Base-by-base conservation (phyloP, 345 rosid species). In the Salix udensis region DNA sequence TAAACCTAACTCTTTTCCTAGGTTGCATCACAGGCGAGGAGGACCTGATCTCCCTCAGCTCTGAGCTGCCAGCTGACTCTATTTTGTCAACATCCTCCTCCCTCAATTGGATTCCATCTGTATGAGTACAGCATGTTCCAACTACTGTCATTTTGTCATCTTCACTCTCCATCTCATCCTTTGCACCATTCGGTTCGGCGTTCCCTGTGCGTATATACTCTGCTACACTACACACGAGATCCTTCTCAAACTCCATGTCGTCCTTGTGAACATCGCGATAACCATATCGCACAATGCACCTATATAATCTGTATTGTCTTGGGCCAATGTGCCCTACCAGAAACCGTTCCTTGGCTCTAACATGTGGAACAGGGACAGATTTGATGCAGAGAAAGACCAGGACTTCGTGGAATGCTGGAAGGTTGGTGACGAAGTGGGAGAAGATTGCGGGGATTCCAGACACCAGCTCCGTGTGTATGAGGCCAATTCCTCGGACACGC, bases 341-440 rank as follows among this genome's bases (percentile, higher is more conserved):
- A 78, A 94, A 96, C 78, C 97, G 86, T 74, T 94, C 98, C 81
- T 92, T 89, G 0, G 98, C 97, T 65, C 86, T 86, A 37, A 96
- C 99, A 19, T 92, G 98, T 3, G 99, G 99, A 48, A 96, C 97
- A 0, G 99, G 96, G 44, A 96, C 98, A 1, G 99, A 94, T 78
- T 96, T 96, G 61, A 94, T 85, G 81, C 99, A 96, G 77, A 96
- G 93, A 78, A 96, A 96, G 67, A 92, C 92, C 4, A 96, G 85
- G 76, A 94, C 94, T 79, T 96, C 97, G 71, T 96, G 99, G 74
- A 96, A 96, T 13, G 99, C 99, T 12, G 99, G 98, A 76, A 96
- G 92, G 84, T 96, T 96, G 73, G 98, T 92, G 67, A 96, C 97
- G 36, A 94, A 94, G 80, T 96, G 99, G 72, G 99, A 96, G 90